Conservation (phyloP, 169 alveolate genomes). For the Eimeria zaria region DNA sequence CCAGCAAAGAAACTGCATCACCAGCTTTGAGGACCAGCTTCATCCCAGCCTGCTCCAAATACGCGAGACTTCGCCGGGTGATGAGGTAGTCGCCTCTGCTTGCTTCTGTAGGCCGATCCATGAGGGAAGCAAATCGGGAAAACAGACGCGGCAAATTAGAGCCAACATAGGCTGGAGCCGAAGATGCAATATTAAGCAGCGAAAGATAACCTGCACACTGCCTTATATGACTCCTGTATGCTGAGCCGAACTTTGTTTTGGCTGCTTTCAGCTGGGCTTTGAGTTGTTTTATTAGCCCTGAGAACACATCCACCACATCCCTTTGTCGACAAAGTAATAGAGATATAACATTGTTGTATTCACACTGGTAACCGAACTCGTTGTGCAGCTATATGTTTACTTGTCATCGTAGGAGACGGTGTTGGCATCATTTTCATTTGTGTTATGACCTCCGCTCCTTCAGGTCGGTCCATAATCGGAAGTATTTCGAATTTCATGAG, state of each 20-base stretch:
- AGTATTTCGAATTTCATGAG: slow-evolving; percentile 16
- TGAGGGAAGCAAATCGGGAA: slow-evolving; percentile 33
- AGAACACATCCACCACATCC: background rate
- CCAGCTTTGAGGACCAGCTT: slow-evolving; percentile 49
- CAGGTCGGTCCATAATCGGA: slow-evolving; percentile 46
- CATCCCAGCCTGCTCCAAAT: slow-evolving; percentile 50
- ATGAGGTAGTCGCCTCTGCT: slow-evolving; percentile 26
- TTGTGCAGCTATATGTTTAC: background rate
- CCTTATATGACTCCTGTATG: slow-evolving; percentile 23
- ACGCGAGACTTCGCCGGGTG: slow-evolving; percentile 44
- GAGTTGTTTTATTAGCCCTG: slow-evolving; percentile 49
- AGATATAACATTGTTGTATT: background rate
- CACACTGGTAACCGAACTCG: background rate
- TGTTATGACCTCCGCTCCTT: slow-evolving; percentile 27
- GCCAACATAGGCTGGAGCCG: slow-evolving; percentile 24
- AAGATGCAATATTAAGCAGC: background rate
- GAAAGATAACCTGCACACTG: slow-evolving; percentile 44
- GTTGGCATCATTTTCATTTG: slow-evolving; percentile 74
- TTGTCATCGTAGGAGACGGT: slow-evolving; percentile 60
- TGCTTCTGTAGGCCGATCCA: background rate
- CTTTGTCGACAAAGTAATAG: background rate
- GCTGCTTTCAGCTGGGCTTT: slow-evolving; percentile 11
- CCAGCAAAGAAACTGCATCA: slow-evolving; percentile 56
- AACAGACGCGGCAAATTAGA: slow-evolving; percentile 21
- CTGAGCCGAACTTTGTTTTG: background rate